Evolutionary conservation across 2,329 filamentous ascomycete species (phyloP).

Genomic region (Fusarium acutatum): DNA sequence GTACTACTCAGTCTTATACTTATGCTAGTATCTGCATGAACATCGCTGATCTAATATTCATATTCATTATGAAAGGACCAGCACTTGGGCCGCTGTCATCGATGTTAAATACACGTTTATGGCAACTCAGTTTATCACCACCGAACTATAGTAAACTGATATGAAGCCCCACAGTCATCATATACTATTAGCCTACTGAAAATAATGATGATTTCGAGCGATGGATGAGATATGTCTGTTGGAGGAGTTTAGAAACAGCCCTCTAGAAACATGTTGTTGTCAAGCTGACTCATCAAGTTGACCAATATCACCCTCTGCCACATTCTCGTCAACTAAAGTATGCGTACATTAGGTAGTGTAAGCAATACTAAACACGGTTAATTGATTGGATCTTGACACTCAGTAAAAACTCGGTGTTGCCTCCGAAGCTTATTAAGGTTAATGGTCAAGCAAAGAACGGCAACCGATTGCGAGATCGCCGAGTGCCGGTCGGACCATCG

Average conservation of each 20-base stretch:
- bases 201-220: not conserved
- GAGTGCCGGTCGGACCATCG: constrained; percentile 41
- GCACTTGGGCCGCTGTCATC: not conserved
- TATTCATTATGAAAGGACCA: not conserved
- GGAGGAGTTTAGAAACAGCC: not conserved
- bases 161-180: not conserved
- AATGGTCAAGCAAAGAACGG: constrained; percentile 5
- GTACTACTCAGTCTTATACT: not conserved
- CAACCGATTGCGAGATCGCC: constrained; percentile 34
- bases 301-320: not conserved
- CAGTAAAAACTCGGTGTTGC: not conserved
- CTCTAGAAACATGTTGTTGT: not conserved
- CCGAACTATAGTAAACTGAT: not conserved
- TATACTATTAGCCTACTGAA: not conserved
- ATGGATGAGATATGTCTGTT: not conserved
- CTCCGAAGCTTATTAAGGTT: constrained; percentile 1
- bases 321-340: not conserved
- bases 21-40: not conserved
- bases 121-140: not conserved
- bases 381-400: not conserved
- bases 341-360: not conserved
- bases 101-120: not conserved
- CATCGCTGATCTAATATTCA: not conserved
- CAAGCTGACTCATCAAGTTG: not conserved
- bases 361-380: not conserved